These are phyloP conservation scores for Articulospora tetracladia DNA, from an alignment of 495 filamentous ascomycete species.

Conservation along the genomic window DNA sequence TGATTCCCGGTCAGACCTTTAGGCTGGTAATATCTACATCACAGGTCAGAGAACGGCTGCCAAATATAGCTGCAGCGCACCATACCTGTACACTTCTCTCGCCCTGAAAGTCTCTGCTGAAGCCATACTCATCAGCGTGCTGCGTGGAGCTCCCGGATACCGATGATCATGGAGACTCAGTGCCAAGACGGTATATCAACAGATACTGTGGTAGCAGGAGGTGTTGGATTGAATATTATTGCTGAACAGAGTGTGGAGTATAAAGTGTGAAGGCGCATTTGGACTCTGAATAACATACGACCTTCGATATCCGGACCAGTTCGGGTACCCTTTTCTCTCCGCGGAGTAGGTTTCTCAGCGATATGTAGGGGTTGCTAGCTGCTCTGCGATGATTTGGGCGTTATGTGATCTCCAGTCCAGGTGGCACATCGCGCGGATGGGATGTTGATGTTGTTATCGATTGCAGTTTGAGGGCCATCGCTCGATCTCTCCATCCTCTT, in stretches of 20 bases:
- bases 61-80: neutral
- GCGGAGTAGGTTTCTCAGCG: too few species aligned
- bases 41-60: neutral
- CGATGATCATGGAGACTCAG: too few species aligned
- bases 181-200: too few species aligned
- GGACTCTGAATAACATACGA: neutral
- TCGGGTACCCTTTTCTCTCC: neutral
- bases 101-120: slow-evolving; percentile 14
- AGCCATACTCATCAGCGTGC: neutral
- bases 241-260: neutral
- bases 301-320: neutral
- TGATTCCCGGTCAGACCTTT: neutral
- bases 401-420: too few species aligned
- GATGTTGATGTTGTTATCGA: too few species aligned
- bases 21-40: slow-evolving; percentile 15
- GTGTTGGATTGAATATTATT: neutral
- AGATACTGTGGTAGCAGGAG: neutral
- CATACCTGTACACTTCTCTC: slow-evolving; percentile 14
- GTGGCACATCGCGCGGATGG: too few species aligned
- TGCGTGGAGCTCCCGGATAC: neutral
- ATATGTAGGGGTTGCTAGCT: neutral
- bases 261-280: neutral
- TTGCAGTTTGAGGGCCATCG: neutral
- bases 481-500: too few species aligned
- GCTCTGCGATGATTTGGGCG: neutral